phyloP scores from a whole-genome alignment of 2,329 filamentous ascomycete genomes.

The Endocalyx cinctus region DNA sequence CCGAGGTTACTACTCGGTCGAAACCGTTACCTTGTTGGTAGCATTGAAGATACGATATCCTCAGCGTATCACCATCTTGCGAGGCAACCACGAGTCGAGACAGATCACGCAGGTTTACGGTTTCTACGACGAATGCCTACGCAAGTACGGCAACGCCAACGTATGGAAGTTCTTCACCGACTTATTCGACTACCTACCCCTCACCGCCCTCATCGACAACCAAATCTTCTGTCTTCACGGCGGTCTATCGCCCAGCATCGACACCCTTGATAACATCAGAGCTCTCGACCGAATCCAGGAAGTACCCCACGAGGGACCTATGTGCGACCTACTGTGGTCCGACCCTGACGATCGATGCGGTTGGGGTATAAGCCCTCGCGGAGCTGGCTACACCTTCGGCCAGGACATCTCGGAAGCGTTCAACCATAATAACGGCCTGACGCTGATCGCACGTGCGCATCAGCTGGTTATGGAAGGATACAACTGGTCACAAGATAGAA shows the following conservation, averaged over 20 bases:
- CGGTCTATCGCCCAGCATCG: slow-evolving; percentile 91
- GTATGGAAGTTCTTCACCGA: slow-evolving; percentile 99
- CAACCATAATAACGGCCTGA: slow-evolving; percentile 98
- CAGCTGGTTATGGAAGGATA: slow-evolving; percentile 99
- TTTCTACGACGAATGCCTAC: slow-evolving; percentile 98
- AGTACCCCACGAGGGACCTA: slow-evolving; percentile 95
- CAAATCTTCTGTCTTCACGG: slow-evolving; percentile 99
- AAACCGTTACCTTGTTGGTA: slow-evolving; percentile 94
- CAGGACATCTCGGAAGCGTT: slow-evolving; percentile 98
- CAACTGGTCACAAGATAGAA: slow-evolving; percentile 98
- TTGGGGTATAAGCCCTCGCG: slow-evolving; percentile 92
- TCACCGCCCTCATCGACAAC: slow-evolving; percentile 97
- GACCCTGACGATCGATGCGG: slow-evolving; percentile 95
- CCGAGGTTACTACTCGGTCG: slow-evolving; percentile 97
- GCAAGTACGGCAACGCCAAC: slow-evolving; percentile 98
- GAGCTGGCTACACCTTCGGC: slow-evolving; percentile 91
- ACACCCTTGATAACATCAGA: slow-evolving; percentile 92
- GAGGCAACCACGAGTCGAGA: slow-evolving; percentile 97
- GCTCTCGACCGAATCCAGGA: slow-evolving; percentile 96
- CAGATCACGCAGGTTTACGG: slow-evolving; percentile 99
- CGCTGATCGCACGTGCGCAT: slow-evolving; percentile 91
- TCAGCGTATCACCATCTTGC: slow-evolving; percentile 94
- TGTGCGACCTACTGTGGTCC: slow-evolving; percentile 97
- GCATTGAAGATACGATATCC: slow-evolving; percentile 98
- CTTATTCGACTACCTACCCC: slow-evolving; percentile 95